Conservation (phyloP, 805 yeast species). For the Nakazawaea holstii region DNA sequence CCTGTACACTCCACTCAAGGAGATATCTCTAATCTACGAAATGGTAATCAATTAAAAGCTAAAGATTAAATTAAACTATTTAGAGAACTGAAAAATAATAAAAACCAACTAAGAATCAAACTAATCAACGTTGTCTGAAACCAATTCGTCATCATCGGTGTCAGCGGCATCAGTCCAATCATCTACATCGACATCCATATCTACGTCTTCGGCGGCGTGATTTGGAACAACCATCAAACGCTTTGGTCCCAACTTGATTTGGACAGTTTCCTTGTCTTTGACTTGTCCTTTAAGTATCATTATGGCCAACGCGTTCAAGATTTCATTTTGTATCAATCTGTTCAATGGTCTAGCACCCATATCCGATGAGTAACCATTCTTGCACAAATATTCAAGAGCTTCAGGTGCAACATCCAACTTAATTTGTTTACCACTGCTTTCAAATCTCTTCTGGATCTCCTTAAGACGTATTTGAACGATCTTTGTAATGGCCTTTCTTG, state of each 20-base stretch:
- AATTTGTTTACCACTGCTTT: conserved; percentile 74
- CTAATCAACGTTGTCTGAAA: conserved; percentile 3
- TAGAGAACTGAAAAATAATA: neutral
- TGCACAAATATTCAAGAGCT: conserved; percentile 78
- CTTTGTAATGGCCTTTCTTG: conserved; percentile 86
- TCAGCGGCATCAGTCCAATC: conserved; percentile 63
- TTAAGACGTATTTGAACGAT: conserved; percentile 80
- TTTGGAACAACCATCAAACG: conserved; percentile 83
- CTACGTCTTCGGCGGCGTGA: conserved; percentile 57
- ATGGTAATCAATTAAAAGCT: neutral
- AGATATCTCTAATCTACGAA: neutral
- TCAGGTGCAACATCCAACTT: conserved; percentile 65
- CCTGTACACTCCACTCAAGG: neutral
- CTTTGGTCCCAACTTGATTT: conserved; percentile 46
- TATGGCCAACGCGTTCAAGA: conserved; percentile 86
- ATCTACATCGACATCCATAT: conserved; percentile 51
- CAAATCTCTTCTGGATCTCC: conserved; percentile 85
- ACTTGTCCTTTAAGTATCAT: conserved; percentile 82
- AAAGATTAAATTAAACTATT: neutral
- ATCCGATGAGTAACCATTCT: conserved; percentile 85
- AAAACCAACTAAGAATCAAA: neutral
- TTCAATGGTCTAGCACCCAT: conserved; percentile 96
- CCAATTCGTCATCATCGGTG: conserved; percentile 45
- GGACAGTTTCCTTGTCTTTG: conserved; percentile 81
- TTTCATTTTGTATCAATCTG: conserved; percentile 83